A percentile compares a stretch with the other conserved stretches of the same genome.
These are phyloP conservation scores for Stachybotrys elegans DNA, from an alignment of 2,329 filamentous ascomycete genomes.

Conservation along the genomic window DNA sequence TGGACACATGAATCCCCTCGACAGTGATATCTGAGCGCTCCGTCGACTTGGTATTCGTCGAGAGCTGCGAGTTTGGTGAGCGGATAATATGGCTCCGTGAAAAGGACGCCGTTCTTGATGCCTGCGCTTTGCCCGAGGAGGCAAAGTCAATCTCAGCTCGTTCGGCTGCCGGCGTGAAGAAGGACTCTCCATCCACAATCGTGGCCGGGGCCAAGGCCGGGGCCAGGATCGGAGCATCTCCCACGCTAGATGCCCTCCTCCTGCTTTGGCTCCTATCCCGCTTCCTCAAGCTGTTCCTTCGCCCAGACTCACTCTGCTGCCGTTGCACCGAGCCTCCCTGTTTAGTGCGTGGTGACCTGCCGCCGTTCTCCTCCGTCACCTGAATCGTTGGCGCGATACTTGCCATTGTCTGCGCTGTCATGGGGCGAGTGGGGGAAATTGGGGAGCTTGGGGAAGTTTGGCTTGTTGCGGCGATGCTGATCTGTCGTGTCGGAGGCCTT, in stretches of 20 bases:
- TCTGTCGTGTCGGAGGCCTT: slow-evolving; percentile 35
- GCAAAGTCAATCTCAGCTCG: slow-evolving; percentile 38
- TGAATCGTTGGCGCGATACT: slow-evolving; percentile 65
- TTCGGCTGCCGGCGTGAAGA: slow-evolving; percentile 44
- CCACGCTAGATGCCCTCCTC: slow-evolving; percentile 38
- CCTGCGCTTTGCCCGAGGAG: slow-evolving; percentile 33
- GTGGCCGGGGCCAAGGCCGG: slow-evolving; percentile 39
- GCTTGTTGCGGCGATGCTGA: slow-evolving; percentile 26
- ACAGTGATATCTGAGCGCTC: slow-evolving; percentile 34
- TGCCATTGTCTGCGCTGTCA: slow-evolving; percentile 37
- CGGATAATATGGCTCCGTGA: slow-evolving; percentile 37
- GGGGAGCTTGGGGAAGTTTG: slow-evolving; percentile 36
- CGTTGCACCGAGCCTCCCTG: slow-evolving; percentile 27
- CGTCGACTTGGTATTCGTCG: slow-evolving; percentile 32
- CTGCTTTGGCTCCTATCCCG: slow-evolving; percentile 45
- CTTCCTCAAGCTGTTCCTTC: slow-evolving; percentile 49
- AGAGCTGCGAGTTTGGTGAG: slow-evolving; percentile 40
- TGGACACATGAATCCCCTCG: slow-evolving; percentile 37
- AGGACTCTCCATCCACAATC: slow-evolving; percentile 44
- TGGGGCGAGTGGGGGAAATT: slow-evolving; percentile 20
- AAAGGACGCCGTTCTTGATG: slow-evolving; percentile 34
- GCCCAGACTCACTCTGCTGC: slow-evolving; percentile 41
- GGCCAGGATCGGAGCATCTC: slow-evolving; percentile 30
- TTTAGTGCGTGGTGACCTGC: slow-evolving; percentile 26
- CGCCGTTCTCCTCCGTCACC: slow-evolving; percentile 61